phyloP scores from a whole-genome alignment of 108 stramenopile species.

The Cyclotella cryptica region DNA sequence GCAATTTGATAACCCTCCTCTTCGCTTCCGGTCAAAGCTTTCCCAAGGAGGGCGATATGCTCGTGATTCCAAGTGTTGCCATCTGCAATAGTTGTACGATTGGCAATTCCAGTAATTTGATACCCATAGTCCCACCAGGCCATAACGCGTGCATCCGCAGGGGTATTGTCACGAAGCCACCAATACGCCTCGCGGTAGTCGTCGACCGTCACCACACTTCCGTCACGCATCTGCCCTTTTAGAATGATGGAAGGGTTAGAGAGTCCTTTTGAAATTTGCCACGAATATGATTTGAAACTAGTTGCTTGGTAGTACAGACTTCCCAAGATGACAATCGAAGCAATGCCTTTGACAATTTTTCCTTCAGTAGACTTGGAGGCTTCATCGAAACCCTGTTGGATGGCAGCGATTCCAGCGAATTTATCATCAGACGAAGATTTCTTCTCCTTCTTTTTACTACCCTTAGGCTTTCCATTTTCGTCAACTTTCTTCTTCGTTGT shows the following conservation, averaged over 20 bases:
- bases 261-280: conserved; percentile 70
- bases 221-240: conserved; percentile 84
- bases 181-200: conserved; percentile 99
- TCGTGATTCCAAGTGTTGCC: conserved; percentile 99
- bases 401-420: conserved; percentile 54
- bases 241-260: conserved; percentile 94
- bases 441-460: conserved; percentile 62
- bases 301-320: conserved; percentile 61
- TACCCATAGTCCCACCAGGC: conserved; percentile 98
- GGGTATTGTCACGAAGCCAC: conserved; percentile 98
- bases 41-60: conserved; percentile 98
- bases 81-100: conserved; percentile 97
- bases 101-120: conserved; percentile 95
- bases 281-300: conserved; percentile 74
- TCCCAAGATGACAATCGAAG: conserved; percentile 57
- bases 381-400: conserved; percentile 59
- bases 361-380: conserved; percentile 79
- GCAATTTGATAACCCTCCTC: conserved; percentile 95
- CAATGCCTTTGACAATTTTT: conserved; percentile 65
- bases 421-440: conserved; percentile 37
- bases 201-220: conserved; percentile 86
- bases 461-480: conserved; percentile 30
- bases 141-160: conserved; percentile 94
- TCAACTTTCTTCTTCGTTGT: conserved; percentile 21
- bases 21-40: conserved; percentile 85